Evolutionary conservation across 495 filamentous ascomycete species (phyloP).

Genomic region (Lophium mytilinum): DNA sequence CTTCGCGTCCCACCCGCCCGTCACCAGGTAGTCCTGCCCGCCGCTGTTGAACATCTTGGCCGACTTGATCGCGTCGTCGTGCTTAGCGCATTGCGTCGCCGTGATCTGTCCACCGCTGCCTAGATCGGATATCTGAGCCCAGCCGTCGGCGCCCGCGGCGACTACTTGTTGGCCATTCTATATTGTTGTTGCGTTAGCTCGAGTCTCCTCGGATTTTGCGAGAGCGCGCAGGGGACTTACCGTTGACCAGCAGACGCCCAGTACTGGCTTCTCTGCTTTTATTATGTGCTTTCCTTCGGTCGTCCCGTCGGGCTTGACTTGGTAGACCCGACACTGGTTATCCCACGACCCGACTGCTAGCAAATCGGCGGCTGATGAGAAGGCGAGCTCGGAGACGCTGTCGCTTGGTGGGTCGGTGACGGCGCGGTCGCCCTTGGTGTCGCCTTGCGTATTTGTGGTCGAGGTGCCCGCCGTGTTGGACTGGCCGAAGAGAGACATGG

Average conservation of each 20-base stretch:
- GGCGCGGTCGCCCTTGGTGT: conserved; percentile 80
- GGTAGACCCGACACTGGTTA: conserved; percentile 87
- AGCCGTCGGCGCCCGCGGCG: conserved; percentile 78
- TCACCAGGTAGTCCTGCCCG: conserved; percentile 59
- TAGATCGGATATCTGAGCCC: conserved; percentile 70
- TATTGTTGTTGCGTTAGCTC: background rate
- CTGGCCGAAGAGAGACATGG: conserved; percentile 64
- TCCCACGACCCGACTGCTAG: conserved; percentile 88
- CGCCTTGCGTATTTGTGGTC: conserved; percentile 68
- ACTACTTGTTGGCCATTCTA: conserved; percentile 69
- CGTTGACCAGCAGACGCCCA: conserved; percentile 76
- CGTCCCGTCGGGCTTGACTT: conserved; percentile 61
- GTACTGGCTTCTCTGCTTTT: conserved; percentile 65
- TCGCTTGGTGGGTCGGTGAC: conserved; percentile 72
- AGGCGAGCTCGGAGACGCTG: conserved; percentile 74
- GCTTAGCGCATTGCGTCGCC: conserved; percentile 51
- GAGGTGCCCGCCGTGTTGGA: conserved; percentile 33
- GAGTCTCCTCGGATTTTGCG: background rate
- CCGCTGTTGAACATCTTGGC: conserved; percentile 65
- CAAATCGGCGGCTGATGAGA: conserved; percentile 69
- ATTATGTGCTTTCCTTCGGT: conserved; percentile 73
- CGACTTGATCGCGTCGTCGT: conserved; percentile 71
- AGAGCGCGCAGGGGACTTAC: conserved; percentile 43
- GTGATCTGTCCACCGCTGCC: conserved; percentile 24
- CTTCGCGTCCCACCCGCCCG: conserved; percentile 93